Evolutionary conservation across 1,139 yeast species (phyloP).

Genomic region (Pichia kudriavzevii): DNA sequence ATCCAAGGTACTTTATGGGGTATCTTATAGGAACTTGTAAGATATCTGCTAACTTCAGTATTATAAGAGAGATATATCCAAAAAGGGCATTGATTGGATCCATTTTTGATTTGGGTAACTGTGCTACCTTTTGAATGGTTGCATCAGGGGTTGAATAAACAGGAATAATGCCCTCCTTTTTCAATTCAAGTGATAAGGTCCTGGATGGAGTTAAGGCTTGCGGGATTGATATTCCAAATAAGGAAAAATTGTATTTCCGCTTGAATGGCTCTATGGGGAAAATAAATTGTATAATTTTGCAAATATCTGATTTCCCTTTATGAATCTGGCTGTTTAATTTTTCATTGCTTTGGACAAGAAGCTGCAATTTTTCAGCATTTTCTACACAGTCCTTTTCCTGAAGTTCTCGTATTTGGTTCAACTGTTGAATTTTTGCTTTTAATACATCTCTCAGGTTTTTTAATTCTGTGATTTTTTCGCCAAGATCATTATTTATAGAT

Average conservation of each 20-base stretch:
- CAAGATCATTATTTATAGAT: slow-evolving; percentile 3
- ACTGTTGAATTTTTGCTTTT: background rate
- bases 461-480: background rate
- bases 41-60: slow-evolving; percentile 35
- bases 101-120: slow-evolving; percentile 12
- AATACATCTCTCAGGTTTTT: background rate
- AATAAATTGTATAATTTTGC: slow-evolving; percentile 11
- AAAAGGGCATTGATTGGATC: slow-evolving; percentile 40
- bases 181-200: too few relatives aligned
- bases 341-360: slow-evolving; percentile 1
- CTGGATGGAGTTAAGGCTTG: too few relatives aligned
- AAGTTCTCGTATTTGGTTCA: slow-evolving; percentile 1
- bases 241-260: slow-evolving; percentile 28
- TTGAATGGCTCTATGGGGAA: slow-evolving; percentile 16
- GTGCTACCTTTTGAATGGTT: slow-evolving; percentile 13
- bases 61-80: slow-evolving; percentile 41
- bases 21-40: slow-evolving; percentile 42
- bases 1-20: slow-evolving; percentile 44
- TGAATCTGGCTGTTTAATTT: slow-evolving; percentile 6
- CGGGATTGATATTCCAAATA: slow-evolving; percentile 27
- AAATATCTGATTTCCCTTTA: slow-evolving; percentile 16
- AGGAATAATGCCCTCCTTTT: too few relatives aligned
- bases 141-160: too few relatives aligned
- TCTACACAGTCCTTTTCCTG: background rate
- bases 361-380: slow-evolving; percentile 2